phyloP scores from a whole-genome alignment of 2,329 filamentous ascomycete species.

The Aureobasidium sp. region DNA sequence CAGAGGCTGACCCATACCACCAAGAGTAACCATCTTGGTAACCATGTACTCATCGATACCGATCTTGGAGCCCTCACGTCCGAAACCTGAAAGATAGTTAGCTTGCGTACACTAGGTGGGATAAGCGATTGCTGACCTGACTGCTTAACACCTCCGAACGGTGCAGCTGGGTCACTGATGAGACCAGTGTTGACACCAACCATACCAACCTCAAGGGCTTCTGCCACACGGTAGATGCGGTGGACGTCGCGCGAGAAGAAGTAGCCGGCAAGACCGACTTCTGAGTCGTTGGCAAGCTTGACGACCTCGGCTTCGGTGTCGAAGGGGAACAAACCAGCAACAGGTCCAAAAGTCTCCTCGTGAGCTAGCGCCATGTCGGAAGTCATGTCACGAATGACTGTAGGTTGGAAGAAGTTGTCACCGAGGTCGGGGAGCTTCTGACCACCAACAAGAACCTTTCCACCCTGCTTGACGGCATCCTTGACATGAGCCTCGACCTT shows the following conservation, averaged over 20 bases:
- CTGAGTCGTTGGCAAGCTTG: slow-evolving; percentile 67
- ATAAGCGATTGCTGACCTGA: not conserved
- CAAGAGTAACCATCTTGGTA: slow-evolving; percentile 47
- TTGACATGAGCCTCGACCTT: slow-evolving; percentile 77
- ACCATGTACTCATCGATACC: slow-evolving; percentile 45
- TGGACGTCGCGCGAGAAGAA: slow-evolving; percentile 68
- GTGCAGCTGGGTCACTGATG: slow-evolving; percentile 41
- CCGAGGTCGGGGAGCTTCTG: slow-evolving; percentile 68
- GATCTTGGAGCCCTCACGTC: slow-evolving; percentile 43
- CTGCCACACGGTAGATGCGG: slow-evolving; percentile 53
- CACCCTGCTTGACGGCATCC: slow-evolving; percentile 73
- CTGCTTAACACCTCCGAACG: slow-evolving; percentile 38
- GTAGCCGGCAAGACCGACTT: slow-evolving; percentile 88
- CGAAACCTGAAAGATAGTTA: slow-evolving; percentile 32
- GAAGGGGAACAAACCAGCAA: slow-evolving; percentile 85
- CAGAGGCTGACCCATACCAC: slow-evolving; percentile 54
- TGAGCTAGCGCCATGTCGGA: slow-evolving; percentile 73
- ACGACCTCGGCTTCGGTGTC: slow-evolving; percentile 85
- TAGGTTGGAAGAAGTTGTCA: slow-evolving; percentile 81
- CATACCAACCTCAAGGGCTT: slow-evolving; percentile 76
- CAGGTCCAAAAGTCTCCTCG: slow-evolving; percentile 94
- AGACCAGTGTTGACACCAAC: slow-evolving; percentile 56
- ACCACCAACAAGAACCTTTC: slow-evolving; percentile 67
- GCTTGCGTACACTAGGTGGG: slow-evolving; percentile 19
- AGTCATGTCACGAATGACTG: slow-evolving; percentile 81